Evolutionary conservation across 805 yeast genomes (phyloP).

Genomic region (Candida xiaguanensis): DNA sequence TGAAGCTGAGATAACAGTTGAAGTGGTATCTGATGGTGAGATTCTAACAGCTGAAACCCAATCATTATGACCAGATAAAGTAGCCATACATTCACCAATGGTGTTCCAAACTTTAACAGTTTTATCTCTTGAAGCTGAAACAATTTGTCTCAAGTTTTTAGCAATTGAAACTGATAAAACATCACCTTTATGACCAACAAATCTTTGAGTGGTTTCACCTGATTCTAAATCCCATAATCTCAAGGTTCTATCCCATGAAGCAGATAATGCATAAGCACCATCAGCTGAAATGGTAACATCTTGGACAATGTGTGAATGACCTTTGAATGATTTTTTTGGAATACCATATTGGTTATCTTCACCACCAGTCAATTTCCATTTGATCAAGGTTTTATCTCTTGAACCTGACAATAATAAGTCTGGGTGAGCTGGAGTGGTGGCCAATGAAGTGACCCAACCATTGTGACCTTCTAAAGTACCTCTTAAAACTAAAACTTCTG

Average conservation of each 20-base stretch:
- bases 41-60: slow-evolving; percentile 99
- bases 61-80: slow-evolving; percentile 94
- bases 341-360: slow-evolving; percentile 93
- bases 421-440: slow-evolving; percentile 98
- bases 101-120: slow-evolving; percentile 99
- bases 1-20: slow-evolving; percentile 93
- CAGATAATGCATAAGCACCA: slow-evolving; percentile 96
- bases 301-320: slow-evolving; percentile 99
- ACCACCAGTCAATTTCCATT: slow-evolving; percentile 95
- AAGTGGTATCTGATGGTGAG: slow-evolving; percentile 75
- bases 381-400: slow-evolving; percentile 97
- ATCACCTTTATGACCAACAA: slow-evolving; percentile 97
- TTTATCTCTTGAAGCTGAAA: slow-evolving; percentile 98
- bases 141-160: slow-evolving; percentile 94
- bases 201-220: slow-evolving; percentile 92
- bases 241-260: slow-evolving; percentile 99
- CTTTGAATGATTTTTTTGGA: slow-evolving; percentile 94
- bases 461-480: slow-evolving; percentile 94
- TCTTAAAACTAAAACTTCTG: slow-evolving; percentile 98
- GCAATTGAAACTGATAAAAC: slow-evolving; percentile 96
- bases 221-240: slow-evolving; percentile 97
- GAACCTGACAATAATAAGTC: slow-evolving; percentile 97
- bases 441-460: slow-evolving; percentile 95
- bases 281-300: slow-evolving; percentile 97
- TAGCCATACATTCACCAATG: slow-evolving; percentile 93